Evolutionary conservation across 108 stramenopile species (phyloP), one percentile per base, ranked within the genome.

Genomic region (Cyclotella cryptica): DNA sequence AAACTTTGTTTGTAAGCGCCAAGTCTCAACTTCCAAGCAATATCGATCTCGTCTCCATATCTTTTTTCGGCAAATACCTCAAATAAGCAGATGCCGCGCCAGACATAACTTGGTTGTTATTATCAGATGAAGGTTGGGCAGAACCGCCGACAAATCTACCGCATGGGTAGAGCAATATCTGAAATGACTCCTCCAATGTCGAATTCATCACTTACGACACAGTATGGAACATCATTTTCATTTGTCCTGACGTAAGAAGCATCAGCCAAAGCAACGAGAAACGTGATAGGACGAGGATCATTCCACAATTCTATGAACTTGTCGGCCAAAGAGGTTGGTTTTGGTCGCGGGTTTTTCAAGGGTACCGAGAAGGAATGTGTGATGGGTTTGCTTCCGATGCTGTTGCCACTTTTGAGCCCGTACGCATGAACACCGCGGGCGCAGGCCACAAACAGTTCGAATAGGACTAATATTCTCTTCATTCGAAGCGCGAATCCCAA

Each of bases 31-130:
- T 74, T 85, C 84, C 84, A 87, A 49, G 69, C 68, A 72, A 85
- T 72, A 64, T 87, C 87, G 22, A 87, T 58, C 49, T 87, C 87
- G 41, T 85, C 81, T 40, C 87, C 87, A 45, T 75, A 83, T 9
- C 70, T 57, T 19, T 71, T 66, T 0, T n/a, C n/a, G 87, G 80
- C 10, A 77, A n/a, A 71, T 87, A 87, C 17, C 84, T 54, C 52
- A 87, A 71, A 68, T 85, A 87, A 7, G 87, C 87, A 21, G 87
- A 65, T 21, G 87, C 87, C 3, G 75, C 9, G 29, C 76, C 84
- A 40, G 60, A 41, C 14, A 78, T 27, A 14, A 39, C 15, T 3
- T 39, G 17, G 28, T 28, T 53, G 10, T 11, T 15, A 46, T 66
- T 66, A 46, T 0, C 49, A 15, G 46, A 45, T 43, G 47, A 11